Conservation (phyloP, 441 rosid species). For the Viola pubescens region DNA sequence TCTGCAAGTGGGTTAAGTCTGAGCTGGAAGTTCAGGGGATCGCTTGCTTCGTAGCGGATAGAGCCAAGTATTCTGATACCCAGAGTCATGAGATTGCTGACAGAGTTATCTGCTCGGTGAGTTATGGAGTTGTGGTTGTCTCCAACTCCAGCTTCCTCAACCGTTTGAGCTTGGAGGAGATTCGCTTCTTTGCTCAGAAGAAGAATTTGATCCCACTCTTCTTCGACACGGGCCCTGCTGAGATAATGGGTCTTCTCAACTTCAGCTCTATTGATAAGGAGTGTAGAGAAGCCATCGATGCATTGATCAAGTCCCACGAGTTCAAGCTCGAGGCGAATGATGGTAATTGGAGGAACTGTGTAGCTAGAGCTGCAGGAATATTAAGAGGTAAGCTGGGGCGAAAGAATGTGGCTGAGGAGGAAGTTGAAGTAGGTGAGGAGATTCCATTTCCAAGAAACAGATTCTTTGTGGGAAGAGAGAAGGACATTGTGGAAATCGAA, state of each 20-base stretch:
- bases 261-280: constrained; percentile 61
- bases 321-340: constrained; percentile 72
- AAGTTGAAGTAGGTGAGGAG: constrained; percentile 50
- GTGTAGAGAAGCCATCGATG: constrained; percentile 77
- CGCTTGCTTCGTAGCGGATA: constrained; percentile 82
- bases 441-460: constrained; percentile 67
- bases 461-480: constrained; percentile 69
- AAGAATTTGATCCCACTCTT: constrained; percentile 79
- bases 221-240: constrained; percentile 57
- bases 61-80: constrained; percentile 63
- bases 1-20: constrained; percentile 90
- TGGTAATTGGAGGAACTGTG: constrained; percentile 78
- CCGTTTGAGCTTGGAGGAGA: constrained; percentile 68
- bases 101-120: constrained; percentile 70
- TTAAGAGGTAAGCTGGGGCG: constrained; percentile 72
- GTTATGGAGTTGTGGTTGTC: constrained; percentile 71
- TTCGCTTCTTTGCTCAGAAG: constrained; percentile 82
- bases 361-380: constrained; percentile 41
- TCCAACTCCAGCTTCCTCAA: constrained; percentile 56
- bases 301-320: constrained; percentile 60
- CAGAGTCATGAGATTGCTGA: constrained; percentile 90
- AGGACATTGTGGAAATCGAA: constrained; percentile 67
- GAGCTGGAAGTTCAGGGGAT: constrained; percentile 93
- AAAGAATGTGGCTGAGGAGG: constrained; percentile 54
- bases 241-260: constrained; percentile 48